These are phyloP conservation scores for Rheum nobile DNA, from an alignment of 148 eudicot species.

Conservation along the genomic window DNA sequence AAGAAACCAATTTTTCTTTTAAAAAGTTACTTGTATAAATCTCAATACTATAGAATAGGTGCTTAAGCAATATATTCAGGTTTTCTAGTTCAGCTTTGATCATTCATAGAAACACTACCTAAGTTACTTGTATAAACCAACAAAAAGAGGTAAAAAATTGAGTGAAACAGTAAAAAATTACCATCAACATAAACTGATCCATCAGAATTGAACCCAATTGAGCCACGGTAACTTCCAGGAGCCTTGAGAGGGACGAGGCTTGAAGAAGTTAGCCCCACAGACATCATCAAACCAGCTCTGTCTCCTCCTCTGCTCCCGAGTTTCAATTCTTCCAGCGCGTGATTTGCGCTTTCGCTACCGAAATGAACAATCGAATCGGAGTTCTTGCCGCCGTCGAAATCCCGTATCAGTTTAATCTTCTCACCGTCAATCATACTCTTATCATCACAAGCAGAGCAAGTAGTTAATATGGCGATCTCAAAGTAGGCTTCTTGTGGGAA, in stretches of 20 bases:
- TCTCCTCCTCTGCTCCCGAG: slow-evolving; percentile 8
- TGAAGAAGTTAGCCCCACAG: slow-evolving; percentile 32
- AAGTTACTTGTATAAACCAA: not conserved
- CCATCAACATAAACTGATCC: slow-evolving; percentile 61
- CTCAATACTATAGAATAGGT: not conserved
- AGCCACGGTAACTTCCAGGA: slow-evolving; percentile 49
- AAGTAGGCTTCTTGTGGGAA: slow-evolving; percentile 89
- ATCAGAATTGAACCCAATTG: slow-evolving; percentile 55
- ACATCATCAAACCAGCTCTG: slow-evolving; percentile 12
- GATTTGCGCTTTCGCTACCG: not conserved
- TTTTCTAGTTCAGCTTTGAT: not conserved
- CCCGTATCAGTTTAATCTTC: not conserved
- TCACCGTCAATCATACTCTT: slow-evolving; percentile 21
- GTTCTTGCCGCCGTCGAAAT: not conserved
- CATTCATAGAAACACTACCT: not conserved
- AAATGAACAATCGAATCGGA: not conserved
- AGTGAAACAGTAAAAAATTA: slow-evolving; percentile 7
- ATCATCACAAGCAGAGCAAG: not conserved
- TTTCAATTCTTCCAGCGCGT: not conserved
- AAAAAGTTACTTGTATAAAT: not conserved
- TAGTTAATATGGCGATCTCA: slow-evolving; percentile 39
- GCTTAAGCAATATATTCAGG: not conserved
- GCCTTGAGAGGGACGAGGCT: slow-evolving; percentile 26
- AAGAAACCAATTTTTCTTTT: not conserved
- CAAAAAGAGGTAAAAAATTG: not conserved